Percentiles rank a stretch among this genome's conserved stretches.
Conservation (phyloP, 1,139 yeast genomes). For the Hemisphaericaspora xylanilytica region DNA sequence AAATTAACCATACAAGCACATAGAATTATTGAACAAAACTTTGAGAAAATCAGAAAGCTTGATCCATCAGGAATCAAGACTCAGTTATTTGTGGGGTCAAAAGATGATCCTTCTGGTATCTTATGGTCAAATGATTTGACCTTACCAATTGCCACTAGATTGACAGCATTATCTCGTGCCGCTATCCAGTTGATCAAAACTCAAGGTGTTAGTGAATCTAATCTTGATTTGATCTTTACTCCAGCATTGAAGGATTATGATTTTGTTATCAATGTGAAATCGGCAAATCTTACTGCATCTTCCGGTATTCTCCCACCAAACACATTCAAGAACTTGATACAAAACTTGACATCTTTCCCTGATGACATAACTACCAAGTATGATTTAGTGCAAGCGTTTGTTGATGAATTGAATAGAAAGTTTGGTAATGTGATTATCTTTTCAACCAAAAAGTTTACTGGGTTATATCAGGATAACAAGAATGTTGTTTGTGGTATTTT, state of each 20-base stretch:
- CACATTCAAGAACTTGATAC: constrained; percentile 64
- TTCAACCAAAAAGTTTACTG: constrained; percentile 55
- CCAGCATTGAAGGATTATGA: constrained; percentile 87
- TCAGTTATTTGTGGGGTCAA: constrained; percentile 80
- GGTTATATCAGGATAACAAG: constrained; percentile 49
- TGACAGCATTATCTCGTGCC: constrained; percentile 83
- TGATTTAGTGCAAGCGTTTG: constrained; percentile 57
- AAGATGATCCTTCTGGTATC: constrained; percentile 79
- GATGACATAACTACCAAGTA: constrained; percentile 44
- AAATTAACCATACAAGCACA: constrained; percentile 60
- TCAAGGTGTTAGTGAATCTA: constrained; percentile 43
- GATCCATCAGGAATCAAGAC: constrained; percentile 82
- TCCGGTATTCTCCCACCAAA: constrained; percentile 57
- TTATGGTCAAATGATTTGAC: constrained; percentile 74
- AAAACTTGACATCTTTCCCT: constrained; percentile 40
- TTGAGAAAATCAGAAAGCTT: constrained; percentile 60
- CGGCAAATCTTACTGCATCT: constrained; percentile 39
- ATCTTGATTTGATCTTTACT: constrained; percentile 60
- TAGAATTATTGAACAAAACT: constrained; percentile 62
- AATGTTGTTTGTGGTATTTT: constrained; percentile 77
- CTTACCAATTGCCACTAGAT: constrained; percentile 78
- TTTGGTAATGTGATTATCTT: constrained; percentile 58
- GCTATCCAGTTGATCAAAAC: constrained; percentile 55
- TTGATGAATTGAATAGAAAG: constrained; percentile 54
- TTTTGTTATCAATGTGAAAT: constrained; percentile 61